Evolutionary conservation across 164 flowering plant species (phyloP).

Genomic region (Dillenia suffruticosa): DNA sequence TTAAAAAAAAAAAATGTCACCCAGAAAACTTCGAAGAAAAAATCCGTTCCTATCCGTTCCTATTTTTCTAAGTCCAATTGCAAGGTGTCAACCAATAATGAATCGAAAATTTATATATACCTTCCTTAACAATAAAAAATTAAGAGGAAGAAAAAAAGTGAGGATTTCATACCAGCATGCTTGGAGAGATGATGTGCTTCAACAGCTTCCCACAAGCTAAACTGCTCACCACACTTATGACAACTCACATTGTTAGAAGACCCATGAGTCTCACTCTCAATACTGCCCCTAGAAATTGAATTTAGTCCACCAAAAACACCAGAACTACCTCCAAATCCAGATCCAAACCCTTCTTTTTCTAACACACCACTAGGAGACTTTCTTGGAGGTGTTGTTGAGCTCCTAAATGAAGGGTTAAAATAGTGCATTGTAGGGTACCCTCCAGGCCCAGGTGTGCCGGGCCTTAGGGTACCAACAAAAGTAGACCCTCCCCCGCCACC

Average conservation of each 20-base stretch:
- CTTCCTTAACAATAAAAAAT: neutral
- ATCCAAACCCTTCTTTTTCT: slow-evolving; percentile 35
- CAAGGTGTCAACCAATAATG: neutral
- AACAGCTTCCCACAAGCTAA: slow-evolving; percentile 79
- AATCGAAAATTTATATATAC: neutral
- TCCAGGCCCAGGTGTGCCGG: slow-evolving; percentile 96
- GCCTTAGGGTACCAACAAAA: slow-evolving; percentile 81
- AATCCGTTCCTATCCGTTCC: too few relatives aligned
- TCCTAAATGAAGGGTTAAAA: slow-evolving; percentile 44
- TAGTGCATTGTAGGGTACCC: slow-evolving; percentile 62
- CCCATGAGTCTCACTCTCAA: slow-evolving; percentile 38
- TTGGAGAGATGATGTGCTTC: slow-evolving; percentile 91
- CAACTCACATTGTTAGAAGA: slow-evolving; percentile 42
- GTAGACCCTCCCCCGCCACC: slow-evolving; percentile 33
- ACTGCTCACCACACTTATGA: slow-evolving; percentile 87
- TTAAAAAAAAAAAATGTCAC: too few relatives aligned
- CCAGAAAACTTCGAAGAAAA: too few relatives aligned
- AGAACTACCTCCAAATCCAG: slow-evolving; percentile 30
- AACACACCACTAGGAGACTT: slow-evolving; percentile 32
- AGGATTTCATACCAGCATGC: slow-evolving; percentile 73
- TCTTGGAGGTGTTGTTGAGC: slow-evolving; percentile 39
- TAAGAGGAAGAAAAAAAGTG: neutral
- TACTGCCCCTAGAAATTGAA: slow-evolving; percentile 33
- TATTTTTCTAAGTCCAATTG: too few relatives aligned
- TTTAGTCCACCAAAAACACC: slow-evolving; percentile 13